Evolutionary conservation across 2,329 filamentous ascomycete species (phyloP), one percentile per base, ranked within the genome.

Genomic region (Cladosporium sp.): DNA sequence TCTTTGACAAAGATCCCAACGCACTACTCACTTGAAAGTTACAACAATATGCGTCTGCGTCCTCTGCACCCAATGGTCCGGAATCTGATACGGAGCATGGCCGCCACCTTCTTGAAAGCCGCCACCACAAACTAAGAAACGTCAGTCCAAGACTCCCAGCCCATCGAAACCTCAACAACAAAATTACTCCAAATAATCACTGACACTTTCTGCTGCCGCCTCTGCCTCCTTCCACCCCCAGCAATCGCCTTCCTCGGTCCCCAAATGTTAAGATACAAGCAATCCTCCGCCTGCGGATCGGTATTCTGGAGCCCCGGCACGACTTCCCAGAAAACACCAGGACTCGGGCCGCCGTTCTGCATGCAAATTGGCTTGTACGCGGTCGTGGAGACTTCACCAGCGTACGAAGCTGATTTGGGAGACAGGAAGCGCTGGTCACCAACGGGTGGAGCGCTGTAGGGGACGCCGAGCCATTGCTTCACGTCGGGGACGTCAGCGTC

Each of bases 81-180:
- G 81, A 30, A 80, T 76, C 66, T 82, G 80, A 67, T 78, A 83
- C 2, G 80, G 78, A 3, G 81, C 76, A 30, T 80, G 74, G 8
- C 79, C 72, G 36, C 80, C 80, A 24, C 81, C 81, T 2, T 74
- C 77, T 18, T 73, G 67, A 65, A 80, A 82, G 1, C 79, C 78
- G 10, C 82, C 82, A 2, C 81, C 82, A 30, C 80, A 78, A 30
- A 83, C 76, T 74, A 80, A 83, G n/a, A 78, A 74, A n/a, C 2
- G 52, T 55, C 28, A 55, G 52, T 6, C n/a, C 3, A 21, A 32
- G 1, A n/a, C 14, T 54, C 5, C 15, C 15, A 30, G 1, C 4
- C 26, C 28, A 6, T 12, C 28, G 6, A 24, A 2, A 28, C 1
- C 4, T 28, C 24, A 18, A 26, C 4, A 26, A 36, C 61, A n/a